Evolutionary conservation across 2,329 filamentous ascomycete species (phyloP).

Genomic region (Chaetoscypha palmicola): DNA sequence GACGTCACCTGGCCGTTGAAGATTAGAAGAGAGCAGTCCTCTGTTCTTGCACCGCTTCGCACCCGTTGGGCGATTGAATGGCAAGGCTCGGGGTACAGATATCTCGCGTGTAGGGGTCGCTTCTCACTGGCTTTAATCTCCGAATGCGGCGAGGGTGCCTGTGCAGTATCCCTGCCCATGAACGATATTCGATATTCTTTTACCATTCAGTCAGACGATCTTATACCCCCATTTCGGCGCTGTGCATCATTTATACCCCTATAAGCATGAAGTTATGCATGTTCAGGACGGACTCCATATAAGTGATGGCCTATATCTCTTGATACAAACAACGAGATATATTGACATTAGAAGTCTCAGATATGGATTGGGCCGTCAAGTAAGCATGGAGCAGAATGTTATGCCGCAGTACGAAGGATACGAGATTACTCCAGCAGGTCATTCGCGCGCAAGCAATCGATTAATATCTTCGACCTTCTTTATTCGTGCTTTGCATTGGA

Average conservation of each 20-base stretch:
- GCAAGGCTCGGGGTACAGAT: background rate
- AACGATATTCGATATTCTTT: constrained; percentile 1
- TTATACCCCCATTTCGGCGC: constrained; percentile 7
- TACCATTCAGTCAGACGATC: constrained; percentile 4
- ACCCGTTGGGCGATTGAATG: background rate
- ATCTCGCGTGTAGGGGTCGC: background rate
- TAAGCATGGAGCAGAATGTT: constrained; percentile 3
- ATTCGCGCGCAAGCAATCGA: background rate
- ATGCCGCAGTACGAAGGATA: background rate
- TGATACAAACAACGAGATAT: background rate
- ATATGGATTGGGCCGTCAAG: background rate
- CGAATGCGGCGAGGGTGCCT: constrained; percentile 8
- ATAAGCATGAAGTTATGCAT: constrained; percentile 15
- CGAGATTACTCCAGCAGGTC: too few relatives aligned
- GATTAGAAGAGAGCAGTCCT: constrained; percentile 1
- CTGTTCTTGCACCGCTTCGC: background rate
- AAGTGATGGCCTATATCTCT: constrained; percentile 7
- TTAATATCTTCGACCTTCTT: background rate
- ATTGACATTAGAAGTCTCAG: background rate
- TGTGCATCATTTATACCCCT: constrained; percentile 9
- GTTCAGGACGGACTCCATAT: constrained; percentile 2
- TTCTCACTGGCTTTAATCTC: constrained; percentile 5
- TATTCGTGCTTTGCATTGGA: background rate
- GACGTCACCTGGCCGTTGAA: constrained; percentile 2
- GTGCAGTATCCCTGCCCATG: constrained; percentile 8